Evolutionary conservation across 2,329 filamentous ascomycete genomes (phyloP).

Genomic region (Aspergillus brunneoviolaceus): DNA sequence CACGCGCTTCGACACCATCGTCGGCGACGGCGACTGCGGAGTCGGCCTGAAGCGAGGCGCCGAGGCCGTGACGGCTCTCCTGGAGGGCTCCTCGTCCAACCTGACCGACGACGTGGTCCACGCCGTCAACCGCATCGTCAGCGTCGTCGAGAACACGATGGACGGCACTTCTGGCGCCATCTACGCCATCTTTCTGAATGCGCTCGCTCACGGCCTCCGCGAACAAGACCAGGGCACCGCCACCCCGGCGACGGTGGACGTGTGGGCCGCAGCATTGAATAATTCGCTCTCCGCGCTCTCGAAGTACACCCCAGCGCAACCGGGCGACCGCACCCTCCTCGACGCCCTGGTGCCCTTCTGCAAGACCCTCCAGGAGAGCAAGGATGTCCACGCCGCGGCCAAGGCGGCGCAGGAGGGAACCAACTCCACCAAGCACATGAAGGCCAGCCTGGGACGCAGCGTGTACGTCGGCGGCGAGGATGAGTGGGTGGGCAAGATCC

Average conservation of each 20-base stretch:
- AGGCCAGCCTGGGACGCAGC: constrained; percentile 77
- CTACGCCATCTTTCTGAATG: constrained; percentile 87
- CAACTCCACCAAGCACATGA: constrained; percentile 86
- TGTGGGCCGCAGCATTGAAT: constrained; percentile 68
- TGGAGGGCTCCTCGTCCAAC: constrained; percentile 41
- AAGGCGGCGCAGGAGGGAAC: constrained; percentile 72
- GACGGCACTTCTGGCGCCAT: constrained; percentile 75
- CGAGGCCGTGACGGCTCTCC: constrained; percentile 56
- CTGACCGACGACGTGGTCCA: constrained; percentile 59
- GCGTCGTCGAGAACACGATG: constrained; percentile 67
- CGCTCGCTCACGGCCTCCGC: constrained; percentile 68
- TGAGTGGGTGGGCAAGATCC: constrained; percentile 68
- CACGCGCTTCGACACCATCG: constrained; percentile 72
- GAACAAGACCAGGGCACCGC: constrained; percentile 51
- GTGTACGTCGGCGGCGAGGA: constrained; percentile 73
- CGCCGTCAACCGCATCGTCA: constrained; percentile 61
- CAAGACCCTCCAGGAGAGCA: constrained; percentile 63
- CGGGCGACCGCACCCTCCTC: constrained; percentile 85
- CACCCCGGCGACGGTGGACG: constrained; percentile 48
- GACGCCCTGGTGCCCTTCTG: constrained; percentile 91
- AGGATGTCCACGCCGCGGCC: constrained; percentile 70
- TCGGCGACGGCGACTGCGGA: constrained; percentile 88
- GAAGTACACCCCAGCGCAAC: constrained; percentile 84
- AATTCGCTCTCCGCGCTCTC: constrained; percentile 69
- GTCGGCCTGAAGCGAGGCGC: constrained; percentile 82